Evolutionary conservation across 2,329 filamentous ascomycete species (phyloP).

Genomic region (Trichoderma sp.): DNA sequence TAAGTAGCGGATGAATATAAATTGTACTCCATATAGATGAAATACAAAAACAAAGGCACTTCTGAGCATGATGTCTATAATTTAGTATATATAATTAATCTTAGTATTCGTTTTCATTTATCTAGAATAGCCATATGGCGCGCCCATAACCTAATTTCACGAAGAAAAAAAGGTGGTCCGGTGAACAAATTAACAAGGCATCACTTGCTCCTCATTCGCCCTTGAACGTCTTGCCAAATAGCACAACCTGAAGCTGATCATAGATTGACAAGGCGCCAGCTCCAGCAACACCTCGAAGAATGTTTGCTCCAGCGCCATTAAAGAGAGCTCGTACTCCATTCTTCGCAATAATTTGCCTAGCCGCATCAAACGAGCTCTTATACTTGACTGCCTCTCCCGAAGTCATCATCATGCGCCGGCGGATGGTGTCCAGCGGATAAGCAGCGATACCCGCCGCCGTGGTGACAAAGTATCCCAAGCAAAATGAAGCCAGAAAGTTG

Average conservation of each 20-base stretch:
- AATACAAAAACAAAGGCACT: not conserved
- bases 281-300: not conserved
- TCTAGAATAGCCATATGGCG: not conserved
- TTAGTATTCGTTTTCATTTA: not conserved
- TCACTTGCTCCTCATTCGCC: not conserved
- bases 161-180: not conserved
- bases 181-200: not conserved
- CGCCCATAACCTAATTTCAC: no score
- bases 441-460: conserved; percentile 3
- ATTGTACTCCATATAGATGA: not conserved
- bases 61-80: not conserved
- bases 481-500: conserved; percentile 11
- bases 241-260: not conserved
- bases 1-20: no score
- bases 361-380: not conserved
- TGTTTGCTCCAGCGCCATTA: not conserved
- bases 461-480: not conserved
- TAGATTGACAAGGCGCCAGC: conserved; percentile 9
- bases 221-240: not conserved
- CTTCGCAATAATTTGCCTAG: not conserved
- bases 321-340: not conserved
- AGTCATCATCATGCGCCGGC: conserved; percentile 3
- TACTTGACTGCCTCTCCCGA: conserved; percentile 5
- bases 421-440: conserved; percentile 1
- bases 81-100: not conserved